Evolutionary conservation across 2,329 filamentous ascomycete genomes (phyloP).

Genomic region (Elsinoe arachidis): DNA sequence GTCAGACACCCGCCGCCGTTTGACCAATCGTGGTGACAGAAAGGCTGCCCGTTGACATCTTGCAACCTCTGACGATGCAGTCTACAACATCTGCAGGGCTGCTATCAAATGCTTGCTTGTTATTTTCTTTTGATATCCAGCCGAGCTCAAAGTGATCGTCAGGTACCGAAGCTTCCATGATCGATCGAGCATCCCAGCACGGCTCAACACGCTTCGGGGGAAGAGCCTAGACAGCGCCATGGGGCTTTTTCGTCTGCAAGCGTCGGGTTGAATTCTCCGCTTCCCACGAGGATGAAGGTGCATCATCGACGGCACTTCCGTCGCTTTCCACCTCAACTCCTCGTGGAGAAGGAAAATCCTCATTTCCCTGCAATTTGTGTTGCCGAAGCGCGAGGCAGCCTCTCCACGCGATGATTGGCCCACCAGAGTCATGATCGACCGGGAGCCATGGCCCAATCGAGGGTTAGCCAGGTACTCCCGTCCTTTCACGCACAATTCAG

Average conservation of each 20-base stretch:
- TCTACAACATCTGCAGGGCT: neutral
- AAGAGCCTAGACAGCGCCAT: constrained; percentile 3
- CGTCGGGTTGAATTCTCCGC: neutral
- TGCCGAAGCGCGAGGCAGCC: constrained; percentile 2
- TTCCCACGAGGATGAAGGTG: neutral
- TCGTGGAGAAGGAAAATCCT: neutral
- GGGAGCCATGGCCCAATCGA: constrained; percentile 11
- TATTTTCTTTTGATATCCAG: neutral
- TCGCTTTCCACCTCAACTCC: neutral
- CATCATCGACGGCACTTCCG: neutral
- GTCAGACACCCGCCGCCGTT: constrained; percentile 5
- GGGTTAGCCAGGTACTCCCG: constrained; percentile 8
- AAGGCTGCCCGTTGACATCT: neutral
- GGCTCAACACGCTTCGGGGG: neutral
- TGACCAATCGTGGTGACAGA: constrained; percentile 5
- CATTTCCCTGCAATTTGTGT: constrained; percentile 7
- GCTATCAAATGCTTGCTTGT: neutral
- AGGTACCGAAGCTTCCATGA: constrained; percentile 6
- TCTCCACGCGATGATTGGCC: neutral
- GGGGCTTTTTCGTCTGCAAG: neutral
- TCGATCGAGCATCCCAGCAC: neutral
- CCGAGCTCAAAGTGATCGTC: neutral
- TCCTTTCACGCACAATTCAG: neutral
- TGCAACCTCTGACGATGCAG: neutral
- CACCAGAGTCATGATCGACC: neutral